A percentile compares a stretch with the other conserved stretches of the same genome.
These are phyloP conservation scores for Paralagenidium karlingii DNA, from an alignment of 352 stramenopile genomes.

Conservation along the genomic window DNA sequence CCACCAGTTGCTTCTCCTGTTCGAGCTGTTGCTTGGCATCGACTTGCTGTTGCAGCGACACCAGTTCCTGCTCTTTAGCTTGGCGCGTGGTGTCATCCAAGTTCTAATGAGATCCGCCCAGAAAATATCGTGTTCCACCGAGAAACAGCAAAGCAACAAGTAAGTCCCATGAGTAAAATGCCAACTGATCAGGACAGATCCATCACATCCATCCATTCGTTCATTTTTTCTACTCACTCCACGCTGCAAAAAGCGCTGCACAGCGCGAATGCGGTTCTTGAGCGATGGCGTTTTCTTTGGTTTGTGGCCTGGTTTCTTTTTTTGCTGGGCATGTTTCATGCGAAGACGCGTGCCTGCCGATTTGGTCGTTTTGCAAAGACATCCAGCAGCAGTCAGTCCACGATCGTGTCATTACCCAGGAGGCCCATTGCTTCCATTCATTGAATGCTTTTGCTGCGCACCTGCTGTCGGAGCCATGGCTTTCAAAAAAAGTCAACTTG, in stretches of 20 bases:
- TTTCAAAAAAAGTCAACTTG: too few species aligned
- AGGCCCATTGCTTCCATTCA: too few species aligned
- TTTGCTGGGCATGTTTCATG: conserved; percentile 34
- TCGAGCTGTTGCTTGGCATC: conserved; percentile 9
- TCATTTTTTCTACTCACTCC: too few species aligned
- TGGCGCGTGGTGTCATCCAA: conserved; percentile 24
- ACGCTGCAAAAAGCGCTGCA: conserved; percentile 70
- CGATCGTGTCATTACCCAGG: too few species aligned
- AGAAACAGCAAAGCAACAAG: background rate
- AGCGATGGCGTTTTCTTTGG: conserved; percentile 65
- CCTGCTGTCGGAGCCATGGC: too few species aligned
- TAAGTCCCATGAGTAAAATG: background rate
- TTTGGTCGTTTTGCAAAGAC: too few species aligned
- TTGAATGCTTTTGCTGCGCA: too few species aligned
- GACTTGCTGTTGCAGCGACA: conserved; percentile 33
- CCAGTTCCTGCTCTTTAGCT: conserved; percentile 32
- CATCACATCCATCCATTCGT: too few species aligned
- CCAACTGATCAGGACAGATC: background rate
- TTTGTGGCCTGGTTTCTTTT: conserved; percentile 30
- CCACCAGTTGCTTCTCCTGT: conserved; percentile 52
- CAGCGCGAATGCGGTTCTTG: conserved; percentile 71
- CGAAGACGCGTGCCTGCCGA: conserved; percentile 68
- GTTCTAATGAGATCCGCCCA: too few species aligned
- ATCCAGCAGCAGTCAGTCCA: too few species aligned
- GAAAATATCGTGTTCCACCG: background rate